Evolutionary conservation across 306 rosid genomes (phyloP), one percentile per base, ranked within the genome.

Genomic region (Gynostemma pentaphyllum): DNA sequence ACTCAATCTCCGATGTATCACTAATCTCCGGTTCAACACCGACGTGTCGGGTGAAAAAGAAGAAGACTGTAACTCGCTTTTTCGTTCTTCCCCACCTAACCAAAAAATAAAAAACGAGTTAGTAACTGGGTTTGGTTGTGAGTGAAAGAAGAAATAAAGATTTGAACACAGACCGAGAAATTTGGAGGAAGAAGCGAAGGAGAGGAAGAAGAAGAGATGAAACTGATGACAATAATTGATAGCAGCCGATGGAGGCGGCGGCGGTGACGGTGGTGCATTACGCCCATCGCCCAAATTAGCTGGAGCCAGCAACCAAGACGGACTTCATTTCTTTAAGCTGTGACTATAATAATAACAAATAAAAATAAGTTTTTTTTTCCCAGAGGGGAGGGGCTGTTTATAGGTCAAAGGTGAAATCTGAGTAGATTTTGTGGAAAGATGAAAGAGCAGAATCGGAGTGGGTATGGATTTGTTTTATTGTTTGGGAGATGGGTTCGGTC

Each of bases 1-100:
- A 0, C 62, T 40, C 56, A 74, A 67, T 40, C 79, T 68, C 82
- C 80, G 80, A 76, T 79, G 66, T 9, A 22, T 55, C 55, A 22
- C 40, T 19, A 68, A 44, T 39, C 70, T 50, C 76, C 52, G 34
- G 34, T 30, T n/a, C n/a, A n/a, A n/a, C n/a, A n/a, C n/a, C n/a
- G n/a, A n/a, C n/a, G n/a, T n/a, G n/a, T n/a, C n/a, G n/a, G n/a
- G n/a, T n/a, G n/a, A n/a, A n/a, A n/a, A n/a, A n/a, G n/a, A n/a
- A n/a, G n/a, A n/a, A n/a, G n/a, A n/a, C 53, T 65, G 63, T 24
- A 23, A 45, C 54, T 78, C 75, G 8, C 60, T 52, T 41, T 51
- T 57, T 32, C 36, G 42, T 10, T 34, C 63, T 34, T 18, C 19
- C 32, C 56, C 62, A 60, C 75, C 85, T 76, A 62, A 21, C 34